These are phyloP conservation scores for Ilex paraguariensis DNA, from an alignment of 305 asterid species.

Conservation along the genomic window DNA sequence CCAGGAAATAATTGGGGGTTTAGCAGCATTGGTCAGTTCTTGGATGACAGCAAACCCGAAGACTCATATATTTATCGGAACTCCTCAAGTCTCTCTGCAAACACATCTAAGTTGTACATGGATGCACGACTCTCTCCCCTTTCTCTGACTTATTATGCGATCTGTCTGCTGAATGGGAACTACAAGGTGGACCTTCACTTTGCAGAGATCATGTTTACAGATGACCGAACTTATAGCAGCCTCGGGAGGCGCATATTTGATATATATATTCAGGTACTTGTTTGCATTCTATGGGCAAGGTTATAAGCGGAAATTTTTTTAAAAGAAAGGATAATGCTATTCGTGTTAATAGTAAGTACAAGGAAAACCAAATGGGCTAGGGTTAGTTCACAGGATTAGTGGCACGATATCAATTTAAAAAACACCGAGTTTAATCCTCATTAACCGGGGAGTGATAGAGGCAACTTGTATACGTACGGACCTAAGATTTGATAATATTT, in stretches of 20 bases:
- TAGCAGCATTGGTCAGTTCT: slow-evolving; percentile 31
- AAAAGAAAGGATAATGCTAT: background rate
- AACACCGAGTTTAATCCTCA: too few species aligned
- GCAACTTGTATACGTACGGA: too few species aligned
- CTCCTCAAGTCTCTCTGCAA: slow-evolving; percentile 32
- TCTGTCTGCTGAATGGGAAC: slow-evolving; percentile 59
- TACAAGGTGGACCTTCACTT: slow-evolving; percentile 71
- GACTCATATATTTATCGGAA: slow-evolving; percentile 26
- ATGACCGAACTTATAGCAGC: slow-evolving; percentile 32
- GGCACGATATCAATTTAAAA: too few species aligned
- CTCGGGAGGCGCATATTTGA: slow-evolving; percentile 74
- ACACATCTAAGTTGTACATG: slow-evolving; percentile 38
- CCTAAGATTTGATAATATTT: slow-evolving; percentile 2
- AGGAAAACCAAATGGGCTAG: too few species aligned
- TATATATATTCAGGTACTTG: slow-evolving; percentile 39
- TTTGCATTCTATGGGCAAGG: background rate
- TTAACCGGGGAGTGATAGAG: too few species aligned
- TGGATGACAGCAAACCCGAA: slow-evolving; percentile 7
- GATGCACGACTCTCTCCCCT: slow-evolving; percentile 64
- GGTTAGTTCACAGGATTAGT: too few species aligned
- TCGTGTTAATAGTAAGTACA: too few species aligned
- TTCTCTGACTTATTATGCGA: slow-evolving; percentile 65
- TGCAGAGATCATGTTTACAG: slow-evolving; percentile 63
- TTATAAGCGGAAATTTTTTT: background rate
- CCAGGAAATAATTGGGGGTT: slow-evolving; percentile 25